Conservation (phyloP, 495 filamentous ascomycete genomes). For the Xylaria acuta region DNA sequence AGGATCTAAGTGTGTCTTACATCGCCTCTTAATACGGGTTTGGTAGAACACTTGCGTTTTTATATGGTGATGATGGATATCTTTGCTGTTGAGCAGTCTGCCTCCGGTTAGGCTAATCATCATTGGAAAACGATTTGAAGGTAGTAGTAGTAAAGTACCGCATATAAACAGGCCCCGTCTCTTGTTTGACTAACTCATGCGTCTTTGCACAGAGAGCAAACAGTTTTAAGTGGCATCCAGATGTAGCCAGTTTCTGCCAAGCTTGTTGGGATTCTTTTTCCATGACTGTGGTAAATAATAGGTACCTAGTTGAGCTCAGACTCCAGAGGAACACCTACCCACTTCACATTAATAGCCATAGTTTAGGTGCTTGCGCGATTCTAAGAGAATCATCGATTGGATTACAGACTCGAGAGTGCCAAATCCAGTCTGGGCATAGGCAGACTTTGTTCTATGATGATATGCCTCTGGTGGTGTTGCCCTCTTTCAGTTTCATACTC, state of each 20-base stretch:
- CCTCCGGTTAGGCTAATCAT: neutral
- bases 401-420: neutral
- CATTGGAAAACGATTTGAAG: neutral
- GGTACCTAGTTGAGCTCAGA: neutral
- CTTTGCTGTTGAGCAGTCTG: neutral
- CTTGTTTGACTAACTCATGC: neutral
- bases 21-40: neutral
- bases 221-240: neutral
- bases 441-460: neutral
- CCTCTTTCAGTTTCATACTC: neutral
- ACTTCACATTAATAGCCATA: too few species aligned
- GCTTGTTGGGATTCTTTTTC: too few species aligned
- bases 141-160: too few species aligned
- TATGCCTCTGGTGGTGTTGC: neutral
- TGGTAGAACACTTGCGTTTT: neutral
- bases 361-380: too few species aligned
- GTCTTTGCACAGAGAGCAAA: neutral
- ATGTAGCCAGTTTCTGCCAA: neutral
- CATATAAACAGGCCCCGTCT: neutral
- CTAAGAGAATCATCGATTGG: neutral
- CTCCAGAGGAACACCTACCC: neutral
- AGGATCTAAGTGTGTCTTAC: too few species aligned
- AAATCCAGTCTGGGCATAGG: neutral
- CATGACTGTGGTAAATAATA: neutral
- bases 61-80: neutral